Percentiles rank a stretch among this genome's conserved stretches.
Conservation (phyloP, 257 asterid genomes). For the Ajuga chamaepitys region DNA sequence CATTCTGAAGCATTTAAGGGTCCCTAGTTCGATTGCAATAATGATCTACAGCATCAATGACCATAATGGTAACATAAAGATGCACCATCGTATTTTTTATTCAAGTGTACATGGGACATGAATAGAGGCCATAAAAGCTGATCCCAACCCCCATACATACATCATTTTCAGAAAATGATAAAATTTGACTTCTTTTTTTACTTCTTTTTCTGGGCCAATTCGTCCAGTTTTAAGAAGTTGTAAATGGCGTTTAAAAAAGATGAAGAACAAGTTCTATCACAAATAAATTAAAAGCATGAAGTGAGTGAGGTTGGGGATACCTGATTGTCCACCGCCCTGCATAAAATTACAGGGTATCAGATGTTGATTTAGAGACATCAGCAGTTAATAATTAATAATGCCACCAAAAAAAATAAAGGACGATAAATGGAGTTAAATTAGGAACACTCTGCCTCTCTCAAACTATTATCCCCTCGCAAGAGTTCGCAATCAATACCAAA, state of each 20-base stretch:
- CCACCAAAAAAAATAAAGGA: slow-evolving; percentile 6
- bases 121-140: too few species aligned
- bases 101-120: neutral
- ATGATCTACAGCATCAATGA: neutral
- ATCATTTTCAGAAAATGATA: too few species aligned
- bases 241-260: neutral
- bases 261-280: neutral
- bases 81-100: neutral
- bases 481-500: neutral
- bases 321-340: slow-evolving; percentile 99
- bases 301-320: slow-evolving; percentile 24
- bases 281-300: slow-evolving; percentile 5
- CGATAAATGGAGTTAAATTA: neutral
- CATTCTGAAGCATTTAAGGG: neutral
- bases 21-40: neutral
- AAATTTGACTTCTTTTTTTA: too few species aligned
- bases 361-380: neutral
- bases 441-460: neutral
- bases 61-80: neutral
- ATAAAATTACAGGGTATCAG: slow-evolving; percentile 25
- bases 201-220: too few species aligned
- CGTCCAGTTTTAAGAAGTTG: neutral
- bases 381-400: neutral
- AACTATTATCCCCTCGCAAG: neutral
- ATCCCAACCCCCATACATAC: neutral